These are phyloP conservation scores for Hypoxylon sp. DNA, from an alignment of 2,329 filamentous ascomycete species.

Conservation along the genomic window DNA sequence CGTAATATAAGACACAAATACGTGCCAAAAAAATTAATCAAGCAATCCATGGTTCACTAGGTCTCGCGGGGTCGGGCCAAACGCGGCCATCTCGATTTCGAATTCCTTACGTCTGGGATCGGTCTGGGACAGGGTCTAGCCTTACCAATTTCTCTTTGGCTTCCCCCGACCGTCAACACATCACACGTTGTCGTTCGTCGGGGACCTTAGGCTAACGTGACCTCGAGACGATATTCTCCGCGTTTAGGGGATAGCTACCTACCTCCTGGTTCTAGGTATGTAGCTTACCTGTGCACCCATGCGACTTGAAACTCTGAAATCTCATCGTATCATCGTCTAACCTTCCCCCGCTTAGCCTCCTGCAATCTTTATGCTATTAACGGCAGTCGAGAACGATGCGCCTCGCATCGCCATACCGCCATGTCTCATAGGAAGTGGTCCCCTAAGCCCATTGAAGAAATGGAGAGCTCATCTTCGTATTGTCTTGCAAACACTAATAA, in stretches of 20 bases:
- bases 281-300: conserved; percentile 31
- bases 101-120: conserved; percentile 28
- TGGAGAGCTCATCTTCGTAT: conserved; percentile 11
- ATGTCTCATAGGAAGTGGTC: conserved; percentile 15
- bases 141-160: conserved; percentile 23
- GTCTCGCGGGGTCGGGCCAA: conserved; percentile 40
- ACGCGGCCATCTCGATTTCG: conserved; percentile 37
- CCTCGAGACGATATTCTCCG: conserved; percentile 42
- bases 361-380: conserved; percentile 40
- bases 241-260: conserved; percentile 19
- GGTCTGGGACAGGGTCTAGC: conserved; percentile 27
- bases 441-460: background rate
- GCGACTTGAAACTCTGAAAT: conserved; percentile 41
- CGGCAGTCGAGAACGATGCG: conserved; percentile 22
- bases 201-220: conserved; percentile 34
- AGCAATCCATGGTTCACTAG: conserved; percentile 25
- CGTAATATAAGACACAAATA: conserved; percentile 19
- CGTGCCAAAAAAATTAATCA: conserved; percentile 12
- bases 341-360: conserved; percentile 39
- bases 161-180: conserved; percentile 17
- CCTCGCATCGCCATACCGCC: conserved; percentile 36
- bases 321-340: conserved; percentile 39
- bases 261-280: background rate
- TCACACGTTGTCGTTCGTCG: conserved; percentile 39
- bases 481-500: conserved; percentile 18